phyloP scores from a whole-genome alignment of 106 monocot genomes.

The Phalaenopsis equestris region DNA sequence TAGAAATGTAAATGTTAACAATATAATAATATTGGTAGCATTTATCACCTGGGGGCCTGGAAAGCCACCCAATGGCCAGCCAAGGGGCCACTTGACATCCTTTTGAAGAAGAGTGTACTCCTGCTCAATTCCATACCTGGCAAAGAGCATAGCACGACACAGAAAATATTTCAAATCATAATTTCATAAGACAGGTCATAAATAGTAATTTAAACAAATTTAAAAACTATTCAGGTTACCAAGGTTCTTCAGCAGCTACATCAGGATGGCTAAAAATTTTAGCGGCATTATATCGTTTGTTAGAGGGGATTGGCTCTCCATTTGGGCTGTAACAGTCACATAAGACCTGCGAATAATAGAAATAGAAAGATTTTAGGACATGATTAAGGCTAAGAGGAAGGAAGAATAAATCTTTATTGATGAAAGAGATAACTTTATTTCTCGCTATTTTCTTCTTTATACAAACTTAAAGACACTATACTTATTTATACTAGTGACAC shows the following conservation, averaged over 20 bases:
- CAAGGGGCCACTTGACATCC: constrained; percentile 76
- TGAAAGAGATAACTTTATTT: too few relatives aligned
- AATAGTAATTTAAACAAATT: neutral
- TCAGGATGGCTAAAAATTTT: constrained; percentile 47
- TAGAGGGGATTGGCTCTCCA: constrained; percentile 62
- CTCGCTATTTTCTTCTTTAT: too few relatives aligned
- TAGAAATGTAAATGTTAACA: too few relatives aligned
- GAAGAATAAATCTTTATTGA: too few relatives aligned
- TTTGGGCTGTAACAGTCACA: constrained; percentile 58
- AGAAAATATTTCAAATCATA: neutral
- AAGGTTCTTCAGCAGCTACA: constrained; percentile 48
- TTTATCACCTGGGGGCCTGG: constrained; percentile 75
- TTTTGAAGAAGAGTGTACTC: constrained; percentile 86
- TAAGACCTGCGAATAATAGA: constrained; percentile 36
- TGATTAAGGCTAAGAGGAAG: too few relatives aligned
- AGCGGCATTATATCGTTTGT: constrained; percentile 53
- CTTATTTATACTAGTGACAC: too few relatives aligned
- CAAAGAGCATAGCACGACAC: neutral
- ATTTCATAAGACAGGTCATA: neutral
- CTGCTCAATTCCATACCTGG: constrained; percentile 82
- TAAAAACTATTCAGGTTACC: constrained; percentile 16
- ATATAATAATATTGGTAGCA: neutral
- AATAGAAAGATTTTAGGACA: too few relatives aligned
- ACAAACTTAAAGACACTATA: too few relatives aligned
- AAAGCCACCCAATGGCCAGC: constrained; percentile 78